A percentile compares a stretch with the other conserved stretches of the same genome.
Evolutionary conservation across 2,329 filamentous ascomycete species (phyloP).

Genomic region (Sarocladium oryzae): DNA sequence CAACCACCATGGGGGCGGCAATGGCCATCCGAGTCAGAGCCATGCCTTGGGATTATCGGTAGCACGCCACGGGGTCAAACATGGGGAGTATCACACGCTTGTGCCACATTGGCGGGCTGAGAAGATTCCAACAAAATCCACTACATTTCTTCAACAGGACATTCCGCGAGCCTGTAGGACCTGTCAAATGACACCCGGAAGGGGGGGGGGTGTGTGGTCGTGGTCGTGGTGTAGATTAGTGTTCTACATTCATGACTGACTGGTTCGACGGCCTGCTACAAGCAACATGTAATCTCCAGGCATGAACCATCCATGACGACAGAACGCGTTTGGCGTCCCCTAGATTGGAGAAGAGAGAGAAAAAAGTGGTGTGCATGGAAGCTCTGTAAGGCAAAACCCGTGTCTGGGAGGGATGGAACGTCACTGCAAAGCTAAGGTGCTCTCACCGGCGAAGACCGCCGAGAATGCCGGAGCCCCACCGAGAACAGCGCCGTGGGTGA

Average conservation of each 20-base stretch:
- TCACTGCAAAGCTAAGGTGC: conserved; percentile 2
- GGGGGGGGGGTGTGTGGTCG: not conserved
- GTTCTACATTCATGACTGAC: no score
- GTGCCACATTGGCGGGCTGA: not conserved
- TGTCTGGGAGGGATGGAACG: conserved; percentile 3
- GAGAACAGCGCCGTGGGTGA: not conserved
- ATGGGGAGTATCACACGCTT: not conserved
- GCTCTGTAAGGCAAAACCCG: no score
- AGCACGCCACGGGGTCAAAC: not conserved
- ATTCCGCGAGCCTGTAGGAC: not conserved
- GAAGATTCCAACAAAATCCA: not conserved
- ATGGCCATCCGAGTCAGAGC: not conserved
- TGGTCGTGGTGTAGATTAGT: not conserved
- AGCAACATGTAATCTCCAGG: not conserved
- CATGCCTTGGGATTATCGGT: not conserved
- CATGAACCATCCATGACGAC: not conserved
- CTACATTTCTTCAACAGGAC: conserved; percentile 1
- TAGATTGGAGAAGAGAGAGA: not conserved
- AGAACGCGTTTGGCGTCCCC: not conserved
- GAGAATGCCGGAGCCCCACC: conserved; percentile 5
- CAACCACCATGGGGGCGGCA: not conserved
- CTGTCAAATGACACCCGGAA: not conserved
- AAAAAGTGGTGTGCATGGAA: no score
- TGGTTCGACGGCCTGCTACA: not conserved
- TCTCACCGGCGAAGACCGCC: conserved; percentile 5